Evolutionary conservation across 1,139 yeast species (phyloP).

Genomic region (Blastobotrys persicus): DNA sequence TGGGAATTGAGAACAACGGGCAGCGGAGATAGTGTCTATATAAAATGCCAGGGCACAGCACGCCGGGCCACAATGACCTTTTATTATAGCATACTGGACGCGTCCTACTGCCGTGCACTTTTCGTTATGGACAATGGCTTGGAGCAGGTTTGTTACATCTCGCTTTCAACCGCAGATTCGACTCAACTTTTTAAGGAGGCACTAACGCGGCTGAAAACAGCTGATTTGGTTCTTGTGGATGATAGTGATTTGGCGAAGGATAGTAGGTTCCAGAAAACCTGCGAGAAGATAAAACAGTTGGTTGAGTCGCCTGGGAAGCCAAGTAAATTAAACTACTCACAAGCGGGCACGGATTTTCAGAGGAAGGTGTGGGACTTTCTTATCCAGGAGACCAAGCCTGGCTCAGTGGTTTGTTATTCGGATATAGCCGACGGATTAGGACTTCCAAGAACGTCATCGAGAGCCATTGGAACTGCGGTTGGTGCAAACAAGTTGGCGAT

Average conservation of each 20-base stretch:
- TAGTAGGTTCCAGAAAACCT: not conserved
- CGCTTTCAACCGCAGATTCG: not conserved
- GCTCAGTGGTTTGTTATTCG: not conserved
- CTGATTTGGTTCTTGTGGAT: not conserved
- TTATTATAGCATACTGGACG: not conserved
- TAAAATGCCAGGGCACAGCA: not conserved
- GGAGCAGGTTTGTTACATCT: not conserved
- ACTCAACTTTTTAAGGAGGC: not conserved
- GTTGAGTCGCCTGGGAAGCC: slow-evolving; percentile 1
- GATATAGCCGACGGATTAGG: slow-evolving; percentile 5
- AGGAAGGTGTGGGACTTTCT: not conserved
- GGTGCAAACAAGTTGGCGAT: slow-evolving; percentile 5
- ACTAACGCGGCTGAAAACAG: not conserved
- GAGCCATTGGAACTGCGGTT: slow-evolving; percentile 3
- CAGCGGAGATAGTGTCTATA: not conserved
- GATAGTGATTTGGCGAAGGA: not conserved
- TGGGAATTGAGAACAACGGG: not conserved
- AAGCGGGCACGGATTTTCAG: slow-evolving; percentile 4
- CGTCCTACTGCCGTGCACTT: slow-evolving; percentile 4
- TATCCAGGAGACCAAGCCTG: not conserved
- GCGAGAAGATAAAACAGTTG: not conserved
- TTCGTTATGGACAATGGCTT: not conserved
- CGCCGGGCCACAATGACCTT: not conserved
- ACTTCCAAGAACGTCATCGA: slow-evolving; percentile 3
- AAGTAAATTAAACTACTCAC: not conserved